Evolutionary conservation across 495 filamentous ascomycete species (phyloP).

Genomic region (Penicillium bialowiezense): DNA sequence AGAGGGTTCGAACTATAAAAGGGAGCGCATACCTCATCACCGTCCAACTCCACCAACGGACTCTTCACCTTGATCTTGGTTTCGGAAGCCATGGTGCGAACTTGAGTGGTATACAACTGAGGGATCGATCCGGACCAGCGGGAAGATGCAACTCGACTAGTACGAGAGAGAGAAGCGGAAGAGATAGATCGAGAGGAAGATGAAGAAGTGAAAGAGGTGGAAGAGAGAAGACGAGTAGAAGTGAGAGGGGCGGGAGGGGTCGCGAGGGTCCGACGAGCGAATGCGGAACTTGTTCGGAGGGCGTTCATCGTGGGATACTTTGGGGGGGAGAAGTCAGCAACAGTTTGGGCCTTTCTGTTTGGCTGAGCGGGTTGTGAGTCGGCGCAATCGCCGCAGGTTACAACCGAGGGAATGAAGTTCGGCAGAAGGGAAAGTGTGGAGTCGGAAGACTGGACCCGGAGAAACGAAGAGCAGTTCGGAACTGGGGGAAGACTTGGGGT

Average conservation of each 20-base stretch:
- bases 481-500: conserved; percentile 10
- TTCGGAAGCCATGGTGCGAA: conserved; percentile 47
- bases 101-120: conserved; percentile 30
- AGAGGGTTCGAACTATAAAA: conserved; percentile 25
- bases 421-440: conserved; percentile 29
- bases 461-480: conserved; percentile 5
- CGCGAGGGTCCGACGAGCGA: conserved; percentile 36
- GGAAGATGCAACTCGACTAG: conserved; percentile 28
- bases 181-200: conserved; percentile 28
- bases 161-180: conserved; percentile 26
- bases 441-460: conserved; percentile 9
- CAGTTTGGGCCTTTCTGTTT: conserved; percentile 19
- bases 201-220: conserved; percentile 21
- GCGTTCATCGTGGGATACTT: conserved; percentile 29
- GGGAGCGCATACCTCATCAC: conserved; percentile 68
- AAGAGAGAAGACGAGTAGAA: conserved; percentile 28
- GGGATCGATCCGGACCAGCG: conserved; percentile 35
- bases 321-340: conserved; percentile 19
- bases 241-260: conserved; percentile 38
- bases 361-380: conserved; percentile 9
- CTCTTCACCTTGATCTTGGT: conserved; percentile 96
- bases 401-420: conserved; percentile 33
- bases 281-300: conserved; percentile 44
- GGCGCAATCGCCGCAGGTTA: conserved; percentile 10
- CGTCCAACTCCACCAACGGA: conserved; percentile 94